These are phyloP conservation scores for Grifola frondosa DNA, from an alignment of 1,284 basidiomycete genomes.

Conservation along the genomic window DNA sequence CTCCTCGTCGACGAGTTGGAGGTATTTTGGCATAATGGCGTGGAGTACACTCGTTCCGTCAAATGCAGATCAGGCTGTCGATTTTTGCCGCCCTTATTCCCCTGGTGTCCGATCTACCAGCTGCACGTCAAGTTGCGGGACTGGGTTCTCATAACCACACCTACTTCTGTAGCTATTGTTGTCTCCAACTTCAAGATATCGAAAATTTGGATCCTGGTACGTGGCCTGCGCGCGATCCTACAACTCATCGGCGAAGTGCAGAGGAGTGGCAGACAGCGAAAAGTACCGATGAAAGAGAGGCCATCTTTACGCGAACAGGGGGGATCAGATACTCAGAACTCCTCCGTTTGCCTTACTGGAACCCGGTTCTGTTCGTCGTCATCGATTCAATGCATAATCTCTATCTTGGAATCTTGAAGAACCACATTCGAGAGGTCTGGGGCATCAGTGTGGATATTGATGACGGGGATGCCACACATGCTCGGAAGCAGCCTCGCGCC, in stretches of 20 bases:
- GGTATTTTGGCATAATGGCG: slow-evolving; percentile 30
- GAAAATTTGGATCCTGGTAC: slow-evolving; percentile 21
- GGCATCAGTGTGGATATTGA: slow-evolving; percentile 22
- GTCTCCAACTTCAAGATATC: slow-evolving; percentile 27
- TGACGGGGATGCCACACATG: slow-evolving; percentile 21
- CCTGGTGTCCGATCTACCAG: slow-evolving; percentile 36
- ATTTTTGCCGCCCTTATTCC: slow-evolving; percentile 26
- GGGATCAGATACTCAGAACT: slow-evolving; percentile 28
- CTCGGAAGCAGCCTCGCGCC: background rate
- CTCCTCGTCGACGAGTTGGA: slow-evolving; percentile 37
- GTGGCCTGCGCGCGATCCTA: slow-evolving; percentile 21
- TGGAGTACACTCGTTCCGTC: slow-evolving; percentile 29
- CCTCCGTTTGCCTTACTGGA: slow-evolving; percentile 35
- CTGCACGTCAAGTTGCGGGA: slow-evolving; percentile 34
- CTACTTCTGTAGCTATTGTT: slow-evolving; percentile 36
- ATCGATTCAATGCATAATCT: slow-evolving; percentile 39
- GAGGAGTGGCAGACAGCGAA: no score
- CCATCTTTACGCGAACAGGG: slow-evolving; percentile 4
- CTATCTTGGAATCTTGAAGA: slow-evolving; percentile 27
- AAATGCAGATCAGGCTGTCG: slow-evolving; percentile 26
- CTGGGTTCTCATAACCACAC: slow-evolving; percentile 25
- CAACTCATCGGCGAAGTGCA: slow-evolving; percentile 19
- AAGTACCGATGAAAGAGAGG: slow-evolving; percentile 5
- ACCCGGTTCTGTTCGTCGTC: slow-evolving; percentile 30
- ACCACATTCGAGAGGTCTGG: slow-evolving; percentile 28